A percentile compares a stretch with the other conserved stretches of the same genome.
These are phyloP conservation scores for Abrus pulchellus DNA, from an alignment of 306 rosid genomes.

Conservation along the genomic window DNA sequence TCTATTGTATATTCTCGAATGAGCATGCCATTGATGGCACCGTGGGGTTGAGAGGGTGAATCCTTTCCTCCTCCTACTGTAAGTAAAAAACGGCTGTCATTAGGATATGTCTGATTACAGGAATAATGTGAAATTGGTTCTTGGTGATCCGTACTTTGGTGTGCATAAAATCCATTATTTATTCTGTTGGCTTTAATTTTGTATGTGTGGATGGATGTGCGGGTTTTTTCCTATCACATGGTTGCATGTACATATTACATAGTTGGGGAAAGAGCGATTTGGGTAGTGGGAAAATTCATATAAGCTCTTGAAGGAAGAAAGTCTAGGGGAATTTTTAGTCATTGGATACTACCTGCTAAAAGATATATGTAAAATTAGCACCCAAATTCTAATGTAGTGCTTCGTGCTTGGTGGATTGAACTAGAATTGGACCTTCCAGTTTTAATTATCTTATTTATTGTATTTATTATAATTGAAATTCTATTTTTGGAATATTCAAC, in stretches of 20 bases:
- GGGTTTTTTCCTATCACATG: not conserved
- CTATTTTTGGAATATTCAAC: not conserved
- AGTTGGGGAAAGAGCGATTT: not conserved
- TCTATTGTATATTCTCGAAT: slow-evolving; percentile 58
- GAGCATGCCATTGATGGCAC: slow-evolving; percentile 63
- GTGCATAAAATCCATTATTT: slow-evolving; percentile 33
- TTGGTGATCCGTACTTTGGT: slow-evolving; percentile 32
- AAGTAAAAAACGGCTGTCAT: slow-evolving; percentile 65
- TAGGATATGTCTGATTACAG: slow-evolving; percentile 56
- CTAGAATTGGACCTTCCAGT: not conserved
- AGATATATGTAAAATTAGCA: not conserved
- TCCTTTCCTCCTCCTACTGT: slow-evolving; percentile 59
- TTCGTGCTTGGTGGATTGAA: not conserved
- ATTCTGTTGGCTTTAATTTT: slow-evolving; percentile 5
- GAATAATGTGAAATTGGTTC: slow-evolving; percentile 67
- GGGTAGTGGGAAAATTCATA: not conserved
- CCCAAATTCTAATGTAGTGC: not conserved
- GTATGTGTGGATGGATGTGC: not conserved
- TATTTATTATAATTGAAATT: not conserved
- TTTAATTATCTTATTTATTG: not conserved
- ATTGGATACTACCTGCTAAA: not conserved
- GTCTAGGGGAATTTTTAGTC: not conserved
- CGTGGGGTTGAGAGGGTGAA: slow-evolving; percentile 57
- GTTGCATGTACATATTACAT: not conserved
- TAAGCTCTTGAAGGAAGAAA: too few relatives aligned